phyloP scores from a whole-genome alignment of 139 green algal genomes.

The Nannochloris sp. region DNA sequence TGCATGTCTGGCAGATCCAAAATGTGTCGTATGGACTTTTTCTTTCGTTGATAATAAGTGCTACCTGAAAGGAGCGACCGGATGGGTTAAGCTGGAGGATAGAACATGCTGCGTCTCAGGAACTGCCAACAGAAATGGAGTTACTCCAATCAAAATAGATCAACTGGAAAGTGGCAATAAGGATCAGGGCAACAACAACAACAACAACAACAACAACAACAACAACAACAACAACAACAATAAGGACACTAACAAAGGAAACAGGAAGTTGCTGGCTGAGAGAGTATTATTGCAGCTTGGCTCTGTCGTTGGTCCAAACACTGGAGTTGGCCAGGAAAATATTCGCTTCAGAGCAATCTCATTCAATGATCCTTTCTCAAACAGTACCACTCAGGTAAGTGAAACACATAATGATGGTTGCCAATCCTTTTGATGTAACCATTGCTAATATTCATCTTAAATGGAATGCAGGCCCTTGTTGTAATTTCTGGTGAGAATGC shows the following conservation, averaged over 20 bases:
- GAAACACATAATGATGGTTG: not conserved
- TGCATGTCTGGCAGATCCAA: not conserved
- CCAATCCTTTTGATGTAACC: not conserved
- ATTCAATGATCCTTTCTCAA: not conserved
- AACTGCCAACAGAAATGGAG: conserved; percentile 1
- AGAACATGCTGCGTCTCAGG: conserved; percentile 9
- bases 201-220: conserved; percentile 11
- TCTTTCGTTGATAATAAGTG: conserved; percentile 6
- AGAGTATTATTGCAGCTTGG: not conserved
- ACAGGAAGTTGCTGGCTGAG: not conserved
- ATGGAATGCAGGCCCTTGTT: not conserved
- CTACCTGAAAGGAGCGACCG: conserved; percentile 6
- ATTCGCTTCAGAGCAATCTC: conserved; percentile 4
- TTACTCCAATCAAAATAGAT: not conserved
- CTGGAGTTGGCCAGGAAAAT: conserved; percentile 2
- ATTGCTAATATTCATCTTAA: not conserved
- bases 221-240: conserved; percentile 12
- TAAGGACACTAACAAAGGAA: conserved; percentile 10
- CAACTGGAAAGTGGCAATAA: conserved; percentile 2
- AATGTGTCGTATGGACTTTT: conserved; percentile 8
- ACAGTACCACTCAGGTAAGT: not conserved
- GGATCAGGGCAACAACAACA: conserved; percentile 3
- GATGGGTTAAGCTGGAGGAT: not conserved
- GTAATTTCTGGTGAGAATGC: conserved; percentile 2
- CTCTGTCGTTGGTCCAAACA: not conserved